A percentile compares a stretch with the other conserved stretches of the same genome.
These are phyloP conservation scores for Thermothielavioides terrestris DNA, from an alignment of 495 filamentous ascomycete genomes.

Conservation along the genomic window DNA sequence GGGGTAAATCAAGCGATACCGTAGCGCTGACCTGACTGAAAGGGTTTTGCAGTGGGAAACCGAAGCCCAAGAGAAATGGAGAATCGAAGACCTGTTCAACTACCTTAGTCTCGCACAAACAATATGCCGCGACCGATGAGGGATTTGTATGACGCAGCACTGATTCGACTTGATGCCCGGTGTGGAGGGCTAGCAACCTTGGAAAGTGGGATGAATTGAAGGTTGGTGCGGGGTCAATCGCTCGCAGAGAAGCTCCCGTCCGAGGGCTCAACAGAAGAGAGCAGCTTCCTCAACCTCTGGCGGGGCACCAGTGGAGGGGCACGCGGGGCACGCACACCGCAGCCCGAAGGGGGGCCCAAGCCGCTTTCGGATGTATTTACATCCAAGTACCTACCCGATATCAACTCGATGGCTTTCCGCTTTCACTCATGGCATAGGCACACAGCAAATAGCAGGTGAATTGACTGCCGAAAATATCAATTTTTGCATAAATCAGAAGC, in stretches of 20 bases:
- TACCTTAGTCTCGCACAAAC: conserved; percentile 1
- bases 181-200: neutral
- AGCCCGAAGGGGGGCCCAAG: too few relatives aligned
- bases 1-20: neutral
- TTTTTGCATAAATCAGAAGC: too few relatives aligned
- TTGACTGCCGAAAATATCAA: too few relatives aligned
- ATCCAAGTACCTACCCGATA: too few relatives aligned
- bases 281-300: neutral
- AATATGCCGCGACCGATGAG: conserved; percentile 8
- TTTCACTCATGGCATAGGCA: too few relatives aligned
- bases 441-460: too few relatives aligned
- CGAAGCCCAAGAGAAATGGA: neutral
- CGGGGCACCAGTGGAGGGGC: neutral
- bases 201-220: neutral
- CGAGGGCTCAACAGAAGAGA: neutral
- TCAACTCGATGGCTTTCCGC: too few relatives aligned
- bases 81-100: conserved; percentile 1
- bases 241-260: too few relatives aligned
- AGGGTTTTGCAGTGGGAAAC: too few relatives aligned
- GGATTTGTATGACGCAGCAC: conserved; percentile 18
- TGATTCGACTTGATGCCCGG: conserved; percentile 3
- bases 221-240: conserved; percentile 5
- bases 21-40: too few relatives aligned
- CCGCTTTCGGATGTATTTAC: too few relatives aligned
- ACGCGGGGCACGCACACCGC: too few relatives aligned